Conservation (phyloP, 148 eudicot genomes). For the Hydrangea macrophylla region DNA sequence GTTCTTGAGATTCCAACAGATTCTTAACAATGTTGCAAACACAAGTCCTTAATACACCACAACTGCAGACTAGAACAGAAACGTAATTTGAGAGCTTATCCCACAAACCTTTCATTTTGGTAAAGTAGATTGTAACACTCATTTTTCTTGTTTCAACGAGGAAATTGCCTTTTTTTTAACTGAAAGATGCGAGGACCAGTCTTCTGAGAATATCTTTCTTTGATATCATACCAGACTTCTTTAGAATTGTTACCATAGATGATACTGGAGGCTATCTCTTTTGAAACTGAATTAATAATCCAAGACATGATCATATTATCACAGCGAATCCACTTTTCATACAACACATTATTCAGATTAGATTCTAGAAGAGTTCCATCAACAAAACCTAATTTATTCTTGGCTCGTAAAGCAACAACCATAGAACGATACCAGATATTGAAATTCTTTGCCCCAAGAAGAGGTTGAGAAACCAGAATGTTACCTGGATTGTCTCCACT, state of each 20-base stretch:
- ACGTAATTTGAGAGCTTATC: too few species aligned
- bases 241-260: too few species aligned
- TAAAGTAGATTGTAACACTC: too few species aligned
- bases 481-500: background rate
- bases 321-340: background rate
- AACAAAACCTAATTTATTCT: background rate
- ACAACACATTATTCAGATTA: background rate
- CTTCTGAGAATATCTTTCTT: background rate
- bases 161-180: background rate
- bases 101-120: too few species aligned
- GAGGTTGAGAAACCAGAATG: background rate
- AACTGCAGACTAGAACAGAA: too few species aligned
- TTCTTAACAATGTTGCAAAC: too few species aligned
- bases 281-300: background rate
- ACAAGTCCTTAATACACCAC: too few species aligned
- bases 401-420: background rate
- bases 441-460: background rate
- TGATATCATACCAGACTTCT: too few species aligned
- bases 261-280: too few species aligned
- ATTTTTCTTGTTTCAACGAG: too few species aligned
- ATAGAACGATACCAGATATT: background rate
- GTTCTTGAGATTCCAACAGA: too few species aligned
- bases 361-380: background rate
- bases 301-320: background rate
- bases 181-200: background rate